phyloP scores from a whole-genome alignment of 2,329 filamentous ascomycete genomes.

The Neofusicoccum ribis region DNA sequence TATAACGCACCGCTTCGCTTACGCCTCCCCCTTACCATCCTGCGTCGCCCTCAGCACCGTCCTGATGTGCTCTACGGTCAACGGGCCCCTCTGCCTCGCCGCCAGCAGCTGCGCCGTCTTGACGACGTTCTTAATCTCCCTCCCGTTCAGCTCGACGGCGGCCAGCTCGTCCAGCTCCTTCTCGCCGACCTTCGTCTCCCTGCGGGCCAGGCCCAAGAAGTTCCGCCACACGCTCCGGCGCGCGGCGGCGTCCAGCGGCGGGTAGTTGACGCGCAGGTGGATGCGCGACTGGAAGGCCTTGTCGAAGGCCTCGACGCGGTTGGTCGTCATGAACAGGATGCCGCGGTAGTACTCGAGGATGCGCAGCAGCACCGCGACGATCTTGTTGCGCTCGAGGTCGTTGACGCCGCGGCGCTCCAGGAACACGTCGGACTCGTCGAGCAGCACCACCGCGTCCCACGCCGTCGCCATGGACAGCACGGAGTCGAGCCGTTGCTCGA shows the following conservation, averaged over 20 bases:
- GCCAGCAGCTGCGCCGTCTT: slow-evolving; percentile 4
- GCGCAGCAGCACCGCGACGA: slow-evolving; percentile 24
- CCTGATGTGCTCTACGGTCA: not conserved
- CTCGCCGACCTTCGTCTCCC: not conserved
- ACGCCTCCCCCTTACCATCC: no score
- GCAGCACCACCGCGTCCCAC: slow-evolving; percentile 11
- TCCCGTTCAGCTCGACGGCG: not conserved
- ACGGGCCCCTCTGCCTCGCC: not conserved
- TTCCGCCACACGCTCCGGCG: not conserved
- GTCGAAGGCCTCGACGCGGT: slow-evolving; percentile 33
- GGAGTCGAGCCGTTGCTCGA: slow-evolving; percentile 22
- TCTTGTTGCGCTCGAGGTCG: slow-evolving; percentile 24
- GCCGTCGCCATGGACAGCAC: slow-evolving; percentile 17
- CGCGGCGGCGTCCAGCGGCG: not conserved
- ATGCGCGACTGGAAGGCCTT: slow-evolving; percentile 16
- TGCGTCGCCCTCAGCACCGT: no score
- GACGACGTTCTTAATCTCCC: slow-evolving; percentile 2
- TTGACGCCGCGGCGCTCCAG: slow-evolving; percentile 25
- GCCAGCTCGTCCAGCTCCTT: not conserved
- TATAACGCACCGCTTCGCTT: no score
- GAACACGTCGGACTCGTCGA: slow-evolving; percentile 21
- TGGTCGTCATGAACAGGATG: slow-evolving; percentile 37
- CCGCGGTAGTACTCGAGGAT: slow-evolving; percentile 23
- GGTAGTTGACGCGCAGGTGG: slow-evolving; percentile 12
- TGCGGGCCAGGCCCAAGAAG: not conserved